A percentile compares a stretch with the other conserved stretches of the same genome.
These are phyloP conservation scores for Nemania serpens DNA, from an alignment of 2,329 filamentous ascomycete species.

Conservation along the genomic window DNA sequence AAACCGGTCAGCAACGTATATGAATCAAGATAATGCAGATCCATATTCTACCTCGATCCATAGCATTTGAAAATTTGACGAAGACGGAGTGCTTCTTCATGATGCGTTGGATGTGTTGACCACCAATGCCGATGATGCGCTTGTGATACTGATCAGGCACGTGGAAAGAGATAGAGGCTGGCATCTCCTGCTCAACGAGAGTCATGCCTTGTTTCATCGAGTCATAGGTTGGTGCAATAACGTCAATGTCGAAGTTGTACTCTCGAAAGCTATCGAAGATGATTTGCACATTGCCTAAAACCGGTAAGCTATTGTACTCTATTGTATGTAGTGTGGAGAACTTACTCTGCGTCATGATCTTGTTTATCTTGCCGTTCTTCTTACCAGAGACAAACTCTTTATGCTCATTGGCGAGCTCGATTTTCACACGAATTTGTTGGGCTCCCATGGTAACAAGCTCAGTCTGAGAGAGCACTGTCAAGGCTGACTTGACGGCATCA, in stretches of 20 bases:
- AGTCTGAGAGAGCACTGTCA: conserved; percentile 90
- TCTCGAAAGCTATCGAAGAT: conserved; percentile 99
- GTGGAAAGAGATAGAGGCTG: conserved; percentile 97
- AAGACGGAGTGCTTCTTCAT: conserved; percentile 99
- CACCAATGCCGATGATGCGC: conserved; percentile 97
- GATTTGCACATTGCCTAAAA: conserved; percentile 86
- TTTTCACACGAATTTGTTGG: conserved; percentile 96
- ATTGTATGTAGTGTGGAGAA: conserved; percentile 18
- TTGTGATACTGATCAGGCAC: conserved; percentile 99
- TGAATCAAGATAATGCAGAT: not conserved
- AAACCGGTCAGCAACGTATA: conserved; percentile 11
- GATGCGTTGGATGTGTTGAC: conserved; percentile 97
- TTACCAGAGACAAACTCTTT: conserved; percentile 99
- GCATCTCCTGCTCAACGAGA: conserved; percentile 98
- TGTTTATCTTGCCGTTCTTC: conserved; percentile 99
- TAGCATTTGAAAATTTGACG: conserved; percentile 98
- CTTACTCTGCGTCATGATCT: conserved; percentile 97
- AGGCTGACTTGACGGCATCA: conserved; percentile 92
- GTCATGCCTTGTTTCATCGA: conserved; percentile 91
- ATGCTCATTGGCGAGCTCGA: conserved; percentile 98
- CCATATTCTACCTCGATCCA: conserved; percentile 76
- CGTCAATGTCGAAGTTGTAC: conserved; percentile 99
- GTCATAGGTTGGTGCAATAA: conserved; percentile 89
- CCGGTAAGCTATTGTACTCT: conserved; percentile 33
- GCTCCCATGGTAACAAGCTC: conserved; percentile 74